These are phyloP conservation scores for Asterionellopsis glacialis DNA, from an alignment of 108 stramenopile genomes.

Conservation along the genomic window DNA sequence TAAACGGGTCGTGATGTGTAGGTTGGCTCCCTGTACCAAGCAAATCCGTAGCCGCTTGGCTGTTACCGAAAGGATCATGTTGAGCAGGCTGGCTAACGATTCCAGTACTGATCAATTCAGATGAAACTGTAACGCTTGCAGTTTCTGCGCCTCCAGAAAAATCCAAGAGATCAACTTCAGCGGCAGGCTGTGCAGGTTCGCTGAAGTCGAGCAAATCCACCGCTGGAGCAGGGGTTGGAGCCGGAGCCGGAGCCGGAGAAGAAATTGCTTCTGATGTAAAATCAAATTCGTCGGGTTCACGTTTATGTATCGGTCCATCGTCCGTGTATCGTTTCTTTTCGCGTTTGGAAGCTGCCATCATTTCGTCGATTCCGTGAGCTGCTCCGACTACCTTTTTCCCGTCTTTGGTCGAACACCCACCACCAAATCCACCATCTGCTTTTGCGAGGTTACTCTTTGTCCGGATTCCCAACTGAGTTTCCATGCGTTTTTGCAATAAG, in stretches of 20 bases:
- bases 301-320: slow-evolving; percentile 12
- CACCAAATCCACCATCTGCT: slow-evolving; percentile 53
- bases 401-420: slow-evolving; percentile 36
- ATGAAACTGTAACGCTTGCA: not conserved
- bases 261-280: not conserved
- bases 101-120: not conserved
- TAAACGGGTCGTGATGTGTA: not conserved
- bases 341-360: slow-evolving; percentile 44
- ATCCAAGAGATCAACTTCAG: slow-evolving; percentile 25
- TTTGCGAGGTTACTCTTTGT: slow-evolving; percentile 51
- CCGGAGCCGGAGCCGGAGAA: not conserved
- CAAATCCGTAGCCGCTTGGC: not conserved
- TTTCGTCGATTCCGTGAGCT: slow-evolving; percentile 64
- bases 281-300: slow-evolving; percentile 7
- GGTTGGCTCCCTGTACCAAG: slow-evolving; percentile 3
- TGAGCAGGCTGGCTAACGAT: slow-evolving; percentile 1
- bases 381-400: slow-evolving; percentile 56
- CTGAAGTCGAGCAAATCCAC: slow-evolving; percentile 5
- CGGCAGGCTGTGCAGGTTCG: not conserved
- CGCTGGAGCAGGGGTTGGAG: not conserved
- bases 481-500: slow-evolving; percentile 34
- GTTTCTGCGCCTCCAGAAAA: slow-evolving; percentile 9
- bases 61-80: slow-evolving; percentile 5
- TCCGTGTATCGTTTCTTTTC: slow-evolving; percentile 32
- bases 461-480: slow-evolving; percentile 24